These are phyloP conservation scores for Eimeria praecox DNA, from an alignment of 169 alveolate genomes.

Conservation along the genomic window DNA sequence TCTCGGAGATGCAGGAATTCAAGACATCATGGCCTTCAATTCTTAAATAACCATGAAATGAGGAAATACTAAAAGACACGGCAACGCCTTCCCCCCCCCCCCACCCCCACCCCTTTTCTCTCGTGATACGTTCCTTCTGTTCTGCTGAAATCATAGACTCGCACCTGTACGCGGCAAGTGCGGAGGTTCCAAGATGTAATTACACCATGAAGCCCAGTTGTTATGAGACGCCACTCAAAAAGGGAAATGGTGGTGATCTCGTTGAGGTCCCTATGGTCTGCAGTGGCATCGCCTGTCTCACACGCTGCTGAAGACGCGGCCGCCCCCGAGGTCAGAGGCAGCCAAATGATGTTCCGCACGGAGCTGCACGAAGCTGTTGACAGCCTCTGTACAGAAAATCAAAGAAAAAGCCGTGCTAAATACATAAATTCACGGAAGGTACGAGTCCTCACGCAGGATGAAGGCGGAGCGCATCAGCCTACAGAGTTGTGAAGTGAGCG, in stretches of 20 bases:
- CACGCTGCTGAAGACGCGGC: slow-evolving; percentile 42
- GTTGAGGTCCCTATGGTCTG: background rate
- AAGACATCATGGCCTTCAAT: background rate
- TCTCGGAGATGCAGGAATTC: background rate
- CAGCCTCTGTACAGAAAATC: slow-evolving; percentile 63
- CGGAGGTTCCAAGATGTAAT: slow-evolving; percentile 78
- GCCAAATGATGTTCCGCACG: slow-evolving; percentile 72
- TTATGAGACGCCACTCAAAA: slow-evolving; percentile 72
- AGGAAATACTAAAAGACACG: background rate
- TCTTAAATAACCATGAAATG: background rate
- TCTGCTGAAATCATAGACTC: background rate
- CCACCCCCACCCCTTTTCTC: too few species aligned
- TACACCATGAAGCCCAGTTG: slow-evolving; percentile 80
- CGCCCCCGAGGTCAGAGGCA: slow-evolving; percentile 64
- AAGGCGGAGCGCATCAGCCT: too few species aligned
- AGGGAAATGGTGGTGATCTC: background rate
- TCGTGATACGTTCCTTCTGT: background rate
- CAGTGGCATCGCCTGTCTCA: slow-evolving; percentile 32
- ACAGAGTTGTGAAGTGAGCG: background rate
- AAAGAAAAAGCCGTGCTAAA: background rate
- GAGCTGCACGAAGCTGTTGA: slow-evolving; percentile 68
- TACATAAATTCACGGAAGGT: background rate
- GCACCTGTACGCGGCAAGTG: slow-evolving; percentile 56
- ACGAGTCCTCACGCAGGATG: background rate
- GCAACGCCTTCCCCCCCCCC: too few species aligned